Conservation (phyloP, 140 eudicot genomes). For the Cichorium intybus region DNA sequence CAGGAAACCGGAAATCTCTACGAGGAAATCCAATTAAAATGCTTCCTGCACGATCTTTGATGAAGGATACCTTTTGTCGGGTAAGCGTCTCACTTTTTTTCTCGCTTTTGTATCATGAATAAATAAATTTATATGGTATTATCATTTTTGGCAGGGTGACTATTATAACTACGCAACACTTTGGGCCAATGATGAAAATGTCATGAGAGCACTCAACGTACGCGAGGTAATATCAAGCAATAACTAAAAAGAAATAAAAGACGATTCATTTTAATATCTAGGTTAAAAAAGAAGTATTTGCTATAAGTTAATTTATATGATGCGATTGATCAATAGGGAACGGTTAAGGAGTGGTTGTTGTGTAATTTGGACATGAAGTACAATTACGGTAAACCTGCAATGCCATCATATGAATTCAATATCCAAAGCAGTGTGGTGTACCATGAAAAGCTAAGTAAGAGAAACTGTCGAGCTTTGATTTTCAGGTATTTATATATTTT, state of each 20-base stretch:
- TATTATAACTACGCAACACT: constrained; percentile 23
- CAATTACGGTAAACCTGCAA: constrained; percentile 24
- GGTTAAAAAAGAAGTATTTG: no score
- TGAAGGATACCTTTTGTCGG: constrained; percentile 19
- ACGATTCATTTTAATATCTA: no score
- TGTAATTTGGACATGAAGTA: constrained; percentile 32
- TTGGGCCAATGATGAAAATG: constrained; percentile 30
- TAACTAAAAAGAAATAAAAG: neutral
- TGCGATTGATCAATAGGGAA: constrained; percentile 24
- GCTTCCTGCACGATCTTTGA: constrained; percentile 2
- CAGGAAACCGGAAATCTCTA: no score
- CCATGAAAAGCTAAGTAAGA: constrained; percentile 20
- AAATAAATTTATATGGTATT: neutral
- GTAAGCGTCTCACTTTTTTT: neutral
- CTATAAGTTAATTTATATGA: neutral
- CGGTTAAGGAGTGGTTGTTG: constrained; percentile 26
- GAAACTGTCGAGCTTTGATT: no score
- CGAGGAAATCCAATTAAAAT: constrained; percentile 16
- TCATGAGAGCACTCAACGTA: constrained; percentile 26
- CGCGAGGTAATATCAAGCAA: constrained; percentile 21
- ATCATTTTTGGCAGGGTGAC: constrained; percentile 11
- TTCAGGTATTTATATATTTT: constrained; percentile 11
- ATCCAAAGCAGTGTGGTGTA: constrained; percentile 15
- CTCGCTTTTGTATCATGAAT: neutral
- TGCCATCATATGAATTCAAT: constrained; percentile 24